Evolutionary conservation across 2,329 filamentous ascomycete genomes (phyloP).

Genomic region (Xylariaceae sp.): DNA sequence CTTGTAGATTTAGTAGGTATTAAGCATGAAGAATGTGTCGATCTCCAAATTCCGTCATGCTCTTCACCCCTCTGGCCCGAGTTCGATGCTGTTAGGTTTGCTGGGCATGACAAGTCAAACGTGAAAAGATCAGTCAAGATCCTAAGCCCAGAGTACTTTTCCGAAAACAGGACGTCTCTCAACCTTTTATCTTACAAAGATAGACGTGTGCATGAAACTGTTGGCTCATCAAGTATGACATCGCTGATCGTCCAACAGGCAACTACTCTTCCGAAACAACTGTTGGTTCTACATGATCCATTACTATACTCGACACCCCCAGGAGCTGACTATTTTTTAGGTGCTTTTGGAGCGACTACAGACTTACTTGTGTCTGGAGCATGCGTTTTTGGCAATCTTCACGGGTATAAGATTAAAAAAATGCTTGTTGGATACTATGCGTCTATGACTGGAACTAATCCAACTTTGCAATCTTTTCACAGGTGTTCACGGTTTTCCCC

Average conservation of each 20-base stretch:
- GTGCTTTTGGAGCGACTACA: neutral
- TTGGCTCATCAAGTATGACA: neutral
- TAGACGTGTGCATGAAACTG: neutral
- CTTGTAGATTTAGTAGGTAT: constrained; percentile 9
- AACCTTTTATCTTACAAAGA: constrained; percentile 14
- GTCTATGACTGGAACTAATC: neutral
- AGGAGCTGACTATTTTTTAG: neutral
- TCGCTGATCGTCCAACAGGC: neutral
- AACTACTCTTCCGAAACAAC: constrained; percentile 1
- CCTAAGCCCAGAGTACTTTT: constrained; percentile 11
- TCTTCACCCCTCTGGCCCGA: constrained; percentile 2
- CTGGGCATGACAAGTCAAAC: neutral
- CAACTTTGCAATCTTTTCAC: neutral
- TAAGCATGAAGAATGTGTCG: neutral
- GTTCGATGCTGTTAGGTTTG: constrained; percentile 7
- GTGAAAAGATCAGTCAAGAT: constrained; percentile 7
- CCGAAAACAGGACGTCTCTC: neutral
- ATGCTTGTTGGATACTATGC: neutral
- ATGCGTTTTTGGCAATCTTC: constrained; percentile 1
- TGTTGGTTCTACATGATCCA: constrained; percentile 10
- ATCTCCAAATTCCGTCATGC: neutral
- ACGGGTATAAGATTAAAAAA: constrained; percentile 6
- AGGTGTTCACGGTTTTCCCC: neutral
- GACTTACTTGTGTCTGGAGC: constrained; percentile 10
- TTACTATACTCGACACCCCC: constrained; percentile 2